Evolutionary conservation across 805 yeast species (phyloP).

Genomic region (Pichia phayaonensis): DNA sequence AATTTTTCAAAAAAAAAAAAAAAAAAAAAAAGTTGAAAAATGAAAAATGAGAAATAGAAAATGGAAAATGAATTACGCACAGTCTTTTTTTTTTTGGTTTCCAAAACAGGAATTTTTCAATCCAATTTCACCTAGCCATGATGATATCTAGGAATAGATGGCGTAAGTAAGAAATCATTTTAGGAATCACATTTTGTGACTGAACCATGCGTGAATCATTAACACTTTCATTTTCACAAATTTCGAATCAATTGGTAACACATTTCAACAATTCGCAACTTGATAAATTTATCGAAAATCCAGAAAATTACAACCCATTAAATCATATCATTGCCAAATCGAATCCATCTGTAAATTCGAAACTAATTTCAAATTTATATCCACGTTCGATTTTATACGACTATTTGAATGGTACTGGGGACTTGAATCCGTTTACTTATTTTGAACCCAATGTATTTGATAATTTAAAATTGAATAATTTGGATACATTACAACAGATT

Average conservation of each 20-base stretch:
- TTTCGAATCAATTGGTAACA: constrained; percentile 66
- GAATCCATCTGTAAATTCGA: constrained; percentile 20
- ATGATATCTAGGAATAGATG: no score
- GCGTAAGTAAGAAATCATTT: no score
- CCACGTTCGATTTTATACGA: constrained; percentile 87
- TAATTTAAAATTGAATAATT: constrained; percentile 4
- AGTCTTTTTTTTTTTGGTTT: no score
- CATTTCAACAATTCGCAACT: constrained; percentile 83
- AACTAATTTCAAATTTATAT: constrained; percentile 48
- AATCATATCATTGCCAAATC: constrained; percentile 5
- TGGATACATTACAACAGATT: constrained; percentile 38
- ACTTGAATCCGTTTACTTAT: constrained; percentile 50
- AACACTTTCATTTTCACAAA: constrained; percentile 64
- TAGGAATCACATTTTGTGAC: no score
- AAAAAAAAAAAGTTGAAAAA: constrained; percentile 3
- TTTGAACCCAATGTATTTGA: constrained; percentile 17
- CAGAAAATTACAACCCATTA: neutral
- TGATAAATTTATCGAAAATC: constrained; percentile 38
- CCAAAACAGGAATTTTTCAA: neutral
- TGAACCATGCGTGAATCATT: constrained; percentile 62
- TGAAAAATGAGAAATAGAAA: no score
- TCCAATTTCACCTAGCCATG: no score
- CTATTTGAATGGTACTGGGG: constrained; percentile 66
- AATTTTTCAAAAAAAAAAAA: neutral
- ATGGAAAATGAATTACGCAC: no score